Evolutionary conservation across 805 yeast genomes (phyloP), one percentile per base, ranked within the genome.

Genomic region (Cyberlindnera misumaiensis): DNA sequence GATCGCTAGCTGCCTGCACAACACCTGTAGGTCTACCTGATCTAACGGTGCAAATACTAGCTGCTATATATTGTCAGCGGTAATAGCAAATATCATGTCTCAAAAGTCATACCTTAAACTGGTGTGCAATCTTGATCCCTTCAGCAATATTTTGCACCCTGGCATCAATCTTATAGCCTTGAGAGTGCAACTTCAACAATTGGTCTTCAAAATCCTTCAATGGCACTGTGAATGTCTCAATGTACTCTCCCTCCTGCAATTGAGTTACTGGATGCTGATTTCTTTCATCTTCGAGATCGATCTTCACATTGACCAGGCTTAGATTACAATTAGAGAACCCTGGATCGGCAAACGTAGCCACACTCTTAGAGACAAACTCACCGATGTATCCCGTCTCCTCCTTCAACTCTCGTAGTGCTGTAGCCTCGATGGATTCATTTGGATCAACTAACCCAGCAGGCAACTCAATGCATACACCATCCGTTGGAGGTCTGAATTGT

Each of bases 381-480:
- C 97, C 97, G 32, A 80, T 65, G 56, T 83, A 89, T 0, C 98
- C 98, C 0, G 97, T 89, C 56, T 90, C 98, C 59, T 90, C 98
- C 35, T 73, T 72, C 46, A 90, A 63, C 59, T 90, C 98, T 45
- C 98, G 72, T 38, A 80, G 67, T 0, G 98, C 97, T 28, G 96
- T 87, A 5, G 73, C 61, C 47, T 79, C 88, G 20, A 86, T 60
- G 1, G 80, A 58, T 58, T 93, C 97, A 37, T 75, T 72, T 2
- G 89, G 86, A 58, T 90, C 98, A 30, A 93, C 73, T 45, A 90
- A 67, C 0, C 98, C 98, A 1, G 98, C 98, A 1, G 98, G 98
- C 57, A 89, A 72, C 60, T 90, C 98, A 45, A 90, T 78, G 53
- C 94, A 82, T 7, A 90, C 86, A 14, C 87, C 90, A 38, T 73